These are phyloP conservation scores for Alternaria arborescens DNA, from an alignment of 2,329 filamentous ascomycete species.

Conservation along the genomic window DNA sequence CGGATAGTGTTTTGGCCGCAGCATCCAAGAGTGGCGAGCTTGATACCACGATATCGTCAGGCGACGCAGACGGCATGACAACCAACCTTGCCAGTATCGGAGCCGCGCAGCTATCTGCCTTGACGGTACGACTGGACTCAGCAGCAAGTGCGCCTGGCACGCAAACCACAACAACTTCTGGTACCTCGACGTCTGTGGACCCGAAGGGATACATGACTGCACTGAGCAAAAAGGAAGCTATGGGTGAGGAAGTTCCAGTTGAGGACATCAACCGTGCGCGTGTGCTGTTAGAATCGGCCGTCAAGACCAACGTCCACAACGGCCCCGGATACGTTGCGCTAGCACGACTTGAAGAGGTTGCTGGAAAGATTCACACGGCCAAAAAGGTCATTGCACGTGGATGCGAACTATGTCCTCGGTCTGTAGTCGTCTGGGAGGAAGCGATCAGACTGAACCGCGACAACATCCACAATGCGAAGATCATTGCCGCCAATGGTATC, in stretches of 20 bases:
- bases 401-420: slow-evolving; percentile 90
- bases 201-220: slow-evolving; percentile 96
- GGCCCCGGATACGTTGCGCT: slow-evolving; percentile 96
- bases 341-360: slow-evolving; percentile 88
- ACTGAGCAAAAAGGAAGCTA: slow-evolving; percentile 80
- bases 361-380: slow-evolving; percentile 89
- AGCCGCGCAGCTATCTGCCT: slow-evolving; percentile 92
- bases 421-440: slow-evolving; percentile 94
- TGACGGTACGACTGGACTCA: slow-evolving; percentile 92
- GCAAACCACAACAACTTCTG: slow-evolving; percentile 70
- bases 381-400: slow-evolving; percentile 87
- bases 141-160: slow-evolving; percentile 73
- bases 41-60: slow-evolving; percentile 77
- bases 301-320: slow-evolving; percentile 95
- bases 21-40: slow-evolving; percentile 83
- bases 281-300: slow-evolving; percentile 92
- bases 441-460: slow-evolving; percentile 82
- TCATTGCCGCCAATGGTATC: slow-evolving; percentile 93
- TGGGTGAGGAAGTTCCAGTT: slow-evolving; percentile 77
- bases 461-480: slow-evolving; percentile 89
- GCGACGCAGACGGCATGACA: slow-evolving; percentile 79
- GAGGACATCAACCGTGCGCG: slow-evolving; percentile 95
- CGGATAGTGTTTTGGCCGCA: slow-evolving; percentile 91
- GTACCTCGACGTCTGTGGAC: slow-evolving; percentile 90
- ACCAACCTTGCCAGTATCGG: slow-evolving; percentile 99